Evolutionary conservation across 768 basidiomycete species (phyloP).

Genomic region (Boletus rufocinnamomeus): DNA sequence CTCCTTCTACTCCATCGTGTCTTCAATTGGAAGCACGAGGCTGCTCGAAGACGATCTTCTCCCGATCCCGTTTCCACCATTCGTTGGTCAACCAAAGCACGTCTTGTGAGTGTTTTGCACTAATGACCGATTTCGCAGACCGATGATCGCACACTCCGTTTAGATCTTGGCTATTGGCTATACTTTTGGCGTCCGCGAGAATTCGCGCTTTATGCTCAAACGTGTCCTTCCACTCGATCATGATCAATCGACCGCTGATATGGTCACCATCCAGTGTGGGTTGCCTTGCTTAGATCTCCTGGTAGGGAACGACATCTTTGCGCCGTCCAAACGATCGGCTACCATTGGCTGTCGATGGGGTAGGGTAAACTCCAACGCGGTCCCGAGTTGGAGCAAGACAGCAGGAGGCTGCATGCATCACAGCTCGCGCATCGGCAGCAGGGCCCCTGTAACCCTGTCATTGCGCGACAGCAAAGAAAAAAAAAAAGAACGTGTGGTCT

Average conservation of each 20-base stretch:
- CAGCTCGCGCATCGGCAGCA: not conserved
- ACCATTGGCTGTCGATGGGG: not conserved
- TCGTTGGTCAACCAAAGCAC: not conserved
- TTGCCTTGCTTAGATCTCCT: not conserved
- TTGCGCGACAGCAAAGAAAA: not conserved
- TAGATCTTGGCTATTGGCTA: not conserved
- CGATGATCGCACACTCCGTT: not conserved
- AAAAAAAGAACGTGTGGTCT: not conserved
- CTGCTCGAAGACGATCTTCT: not conserved
- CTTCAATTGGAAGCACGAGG: not conserved
- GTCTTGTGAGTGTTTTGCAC: not conserved
- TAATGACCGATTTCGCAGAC: not conserved
- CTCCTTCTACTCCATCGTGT: not conserved
- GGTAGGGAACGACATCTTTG: not conserved
- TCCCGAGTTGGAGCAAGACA: not conserved
- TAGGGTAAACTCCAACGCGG: not conserved
- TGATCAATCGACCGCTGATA: not conserved
- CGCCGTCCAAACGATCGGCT: not conserved
- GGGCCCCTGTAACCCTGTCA: not conserved
- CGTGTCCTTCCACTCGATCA: not conserved
- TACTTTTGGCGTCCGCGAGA: not conserved
- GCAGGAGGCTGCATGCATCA: not conserved
- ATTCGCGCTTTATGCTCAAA: not conserved
- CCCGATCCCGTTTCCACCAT: not conserved
- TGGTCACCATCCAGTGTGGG: conserved; percentile 2